A percentile compares a stretch with the other conserved stretches of the same genome.
Evolutionary conservation across 2,329 filamentous ascomycete species (phyloP).

Genomic region (Colletotrichum euphorbiae): DNA sequence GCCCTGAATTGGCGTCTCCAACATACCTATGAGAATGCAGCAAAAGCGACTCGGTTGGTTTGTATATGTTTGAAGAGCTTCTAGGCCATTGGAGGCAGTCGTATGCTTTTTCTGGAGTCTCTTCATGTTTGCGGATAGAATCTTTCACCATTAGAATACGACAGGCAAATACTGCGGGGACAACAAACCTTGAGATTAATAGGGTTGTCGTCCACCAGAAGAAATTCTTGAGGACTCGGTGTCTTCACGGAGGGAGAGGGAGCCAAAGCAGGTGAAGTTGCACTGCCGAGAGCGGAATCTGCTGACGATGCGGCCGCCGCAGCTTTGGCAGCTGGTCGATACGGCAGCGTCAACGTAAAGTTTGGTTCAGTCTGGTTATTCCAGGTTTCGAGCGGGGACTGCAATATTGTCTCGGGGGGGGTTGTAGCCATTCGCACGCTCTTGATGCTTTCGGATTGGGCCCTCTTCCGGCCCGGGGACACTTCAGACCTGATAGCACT

Average conservation of each 20-base stretch:
- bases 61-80: conserved; percentile 51
- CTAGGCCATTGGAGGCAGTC: conserved; percentile 56
- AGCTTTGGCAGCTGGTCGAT: conserved; percentile 14
- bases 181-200: conserved; percentile 47
- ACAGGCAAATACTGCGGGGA: not conserved
- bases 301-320: not conserved
- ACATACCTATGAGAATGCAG: conserved; percentile 40
- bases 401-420: not conserved
- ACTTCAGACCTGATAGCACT: conserved; percentile 5
- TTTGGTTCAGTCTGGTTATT: conserved; percentile 11
- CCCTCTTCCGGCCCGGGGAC: conserved; percentile 6
- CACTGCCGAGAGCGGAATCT: conserved; percentile 2
- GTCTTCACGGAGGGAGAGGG: not conserved
- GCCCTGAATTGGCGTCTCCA: too few relatives aligned
- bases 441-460: conserved; percentile 33
- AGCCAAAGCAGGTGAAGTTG: not conserved
- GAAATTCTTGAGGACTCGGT: conserved; percentile 40
- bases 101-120: conserved; percentile 51
- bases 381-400: conserved; percentile 14
- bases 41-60: conserved; percentile 29
- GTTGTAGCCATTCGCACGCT: conserved; percentile 8
- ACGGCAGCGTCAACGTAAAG: conserved; percentile 35
- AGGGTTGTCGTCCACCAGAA: conserved; percentile 51
- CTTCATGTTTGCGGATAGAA: conserved; percentile 51
- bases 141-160: conserved; percentile 37